Evolutionary conservation across 345 rosid genomes (phyloP), one percentile per base, ranked within the genome.

Genomic region (Syzygium jambos): DNA sequence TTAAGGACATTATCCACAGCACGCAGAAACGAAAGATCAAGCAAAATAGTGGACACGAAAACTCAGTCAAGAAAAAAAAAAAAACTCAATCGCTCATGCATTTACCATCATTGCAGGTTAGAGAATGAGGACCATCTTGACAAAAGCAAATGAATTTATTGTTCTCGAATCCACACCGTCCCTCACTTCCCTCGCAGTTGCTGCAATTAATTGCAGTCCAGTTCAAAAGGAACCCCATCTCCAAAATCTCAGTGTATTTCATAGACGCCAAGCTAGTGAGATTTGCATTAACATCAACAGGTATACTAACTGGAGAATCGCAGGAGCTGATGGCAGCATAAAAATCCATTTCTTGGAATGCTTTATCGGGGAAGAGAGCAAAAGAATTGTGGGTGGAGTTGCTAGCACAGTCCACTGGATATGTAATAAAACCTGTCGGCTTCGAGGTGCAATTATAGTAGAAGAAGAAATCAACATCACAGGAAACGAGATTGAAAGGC

Each of bases 151-250:
- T 57, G 15, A 90, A 95, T 53, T 87, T 90, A 21, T 85, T 30
- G 51, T 90, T 68, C 49, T 90, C 86, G 86, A 78, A 91, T 27
- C 94, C 93, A 78, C 97, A 91, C 23, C 93, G 51, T 2, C 95
- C 96, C 2, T 95, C 95, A 84, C 96, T 93, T 51, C 14, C 73
- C 52, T 80, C 85, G 78, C 95, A 95, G 78, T 88, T 56, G 55
- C 59, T 85, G 86, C 95, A 95, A 90, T 86, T 84, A 53, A 86
- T 90, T 86, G 91, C 94, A 80, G 86, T 87, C 95, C 95, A 95
- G 16, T 87, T 92, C 95, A 95, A 85, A 86, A 91, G 73, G 85
- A 95, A 93, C 9, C 98, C 98, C 86, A 51, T 90, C 89, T 88
- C 90, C 90, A 94, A 86, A 88, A 95, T 87, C 25, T 87, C 91